Conservation (phyloP, 768 basidiomycete species). For the Tremella yokohamensis region DNA sequence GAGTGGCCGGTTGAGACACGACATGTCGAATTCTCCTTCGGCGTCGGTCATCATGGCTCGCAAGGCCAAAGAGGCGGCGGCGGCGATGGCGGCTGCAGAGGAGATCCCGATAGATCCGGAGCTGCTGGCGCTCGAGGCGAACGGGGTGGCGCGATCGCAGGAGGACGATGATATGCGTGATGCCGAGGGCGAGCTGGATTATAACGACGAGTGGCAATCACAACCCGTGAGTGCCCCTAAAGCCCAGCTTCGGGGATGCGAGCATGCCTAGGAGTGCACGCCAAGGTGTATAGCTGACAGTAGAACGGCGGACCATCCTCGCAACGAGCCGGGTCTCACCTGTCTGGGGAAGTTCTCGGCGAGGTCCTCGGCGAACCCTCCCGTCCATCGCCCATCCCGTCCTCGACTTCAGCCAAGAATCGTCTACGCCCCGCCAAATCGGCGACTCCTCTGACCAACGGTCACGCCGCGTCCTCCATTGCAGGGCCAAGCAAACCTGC, state of each 20-base stretch:
- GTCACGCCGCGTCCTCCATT: background rate
- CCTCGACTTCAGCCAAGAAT: conserved; percentile 2
- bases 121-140: conserved; percentile 14
- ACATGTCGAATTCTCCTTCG: too few relatives aligned
- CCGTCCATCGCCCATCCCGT: background rate
- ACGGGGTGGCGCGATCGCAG: background rate
- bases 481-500: too few relatives aligned
- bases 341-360: too few relatives aligned
- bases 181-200: conserved; percentile 18
- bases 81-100: background rate
- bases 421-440: conserved; percentile 10
- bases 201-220: conserved; percentile 3
- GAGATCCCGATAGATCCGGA: conserved; percentile 18
- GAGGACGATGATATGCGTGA: conserved; percentile 11
- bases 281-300: too few relatives aligned
- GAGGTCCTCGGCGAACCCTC: background rate
- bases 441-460: conserved; percentile 7
- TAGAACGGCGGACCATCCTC: too few relatives aligned
- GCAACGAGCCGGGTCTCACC: too few relatives aligned
- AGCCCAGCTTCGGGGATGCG: too few relatives aligned
- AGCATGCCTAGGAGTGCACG: too few relatives aligned
- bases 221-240: background rate
- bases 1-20: too few relatives aligned
- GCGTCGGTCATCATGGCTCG: too few relatives aligned
- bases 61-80: too few relatives aligned